phyloP scores from a whole-genome alignment of 192 early-diverging fungal genomes.

The Backusella macrospora region DNA sequence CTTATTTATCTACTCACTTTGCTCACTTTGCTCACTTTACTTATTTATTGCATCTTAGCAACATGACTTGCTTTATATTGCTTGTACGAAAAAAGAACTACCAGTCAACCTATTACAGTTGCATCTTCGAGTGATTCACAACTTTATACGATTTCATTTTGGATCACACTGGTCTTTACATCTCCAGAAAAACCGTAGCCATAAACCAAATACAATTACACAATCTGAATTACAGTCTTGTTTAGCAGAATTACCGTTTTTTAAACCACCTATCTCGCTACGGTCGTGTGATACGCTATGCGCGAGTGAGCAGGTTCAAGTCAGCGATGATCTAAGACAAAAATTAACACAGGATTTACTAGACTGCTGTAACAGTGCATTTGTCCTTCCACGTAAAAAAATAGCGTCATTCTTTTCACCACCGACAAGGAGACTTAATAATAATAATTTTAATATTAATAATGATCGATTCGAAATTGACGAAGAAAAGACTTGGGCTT shows the following conservation, averaged over 20 bases:
- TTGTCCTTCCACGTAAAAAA: constrained; percentile 10
- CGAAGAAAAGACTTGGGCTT: constrained; percentile 15
- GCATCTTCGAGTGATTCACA: constrained; percentile 30
- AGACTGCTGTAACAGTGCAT: constrained; percentile 17
- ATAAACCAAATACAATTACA: constrained; percentile 1
- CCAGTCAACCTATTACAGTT: constrained; percentile 25
- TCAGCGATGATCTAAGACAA: constrained; percentile 33
- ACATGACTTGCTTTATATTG: constrained; percentile 32
- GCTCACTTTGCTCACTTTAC: not conserved
- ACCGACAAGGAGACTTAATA: constrained; percentile 4
- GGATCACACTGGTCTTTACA: constrained; percentile 29
- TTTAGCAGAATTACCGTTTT: constrained; percentile 21
- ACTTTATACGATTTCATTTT: constrained; percentile 27
- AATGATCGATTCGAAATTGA: not conserved
- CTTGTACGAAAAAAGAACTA: constrained; percentile 28
- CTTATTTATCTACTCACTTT: too few relatives aligned
- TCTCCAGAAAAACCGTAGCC: constrained; percentile 7
- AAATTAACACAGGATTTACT: constrained; percentile 18
- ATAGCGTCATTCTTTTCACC: constrained; percentile 21
- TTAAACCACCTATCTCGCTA: not conserved
- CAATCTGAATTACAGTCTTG: not conserved
- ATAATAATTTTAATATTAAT: not conserved
- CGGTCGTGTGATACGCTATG: constrained; percentile 22
- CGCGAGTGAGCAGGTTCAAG: constrained; percentile 24
- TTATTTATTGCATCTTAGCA: constrained; percentile 12